Base-by-base conservation (phyloP, 371 early-diverging fungal species). In the Mortierella sp. region DNA sequence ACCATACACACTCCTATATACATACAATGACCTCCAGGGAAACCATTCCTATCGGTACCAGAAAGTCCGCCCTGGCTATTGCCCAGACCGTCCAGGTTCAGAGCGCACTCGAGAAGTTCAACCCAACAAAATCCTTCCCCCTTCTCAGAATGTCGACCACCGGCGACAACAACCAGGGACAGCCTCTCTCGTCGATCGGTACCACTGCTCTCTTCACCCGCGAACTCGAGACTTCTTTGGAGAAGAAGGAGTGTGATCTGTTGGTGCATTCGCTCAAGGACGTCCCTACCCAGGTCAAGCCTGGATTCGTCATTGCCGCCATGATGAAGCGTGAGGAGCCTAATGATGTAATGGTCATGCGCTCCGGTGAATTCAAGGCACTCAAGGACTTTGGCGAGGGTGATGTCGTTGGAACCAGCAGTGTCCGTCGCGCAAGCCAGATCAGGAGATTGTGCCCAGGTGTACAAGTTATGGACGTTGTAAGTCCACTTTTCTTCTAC, bases 231-330 rank as follows among this genome's bases (percentile, higher is more conserved):
- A 84, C 93, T 1, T 95, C 97, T 9, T 89, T 99, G 50, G 90
- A 91, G 28, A 90, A 92, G n/a, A 84, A 91, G 24, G 80, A 83
- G 26, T 96, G 98, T 16, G 97, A 98, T 88, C 82, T 98, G 52
- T 95, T 98, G 42, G 98, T 98, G 1, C 99, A 99, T 83, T 95
- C 97, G 44, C 91, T 99, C 54, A 99, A 99, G 89, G 99, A 99
- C 88, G 88, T 99, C 71, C 97, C 97, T 6, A 98, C 99, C n/a
- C 92, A 89, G 26, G 85, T 98, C 70, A 97, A 97, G 8, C 89
- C 90, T 0, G 96, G 96, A 75, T 96, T 99, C 95, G 75, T 83
- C 1, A 85, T 99, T 45, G 97, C 94, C 5, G 98, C 98, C 1
- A 92, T 98, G 50, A 75, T 95, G 78, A 92, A 95, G 88, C 90